Evolutionary conservation across 768 basidiomycete species (phyloP).

Genomic region (Lentinula sp.): DNA sequence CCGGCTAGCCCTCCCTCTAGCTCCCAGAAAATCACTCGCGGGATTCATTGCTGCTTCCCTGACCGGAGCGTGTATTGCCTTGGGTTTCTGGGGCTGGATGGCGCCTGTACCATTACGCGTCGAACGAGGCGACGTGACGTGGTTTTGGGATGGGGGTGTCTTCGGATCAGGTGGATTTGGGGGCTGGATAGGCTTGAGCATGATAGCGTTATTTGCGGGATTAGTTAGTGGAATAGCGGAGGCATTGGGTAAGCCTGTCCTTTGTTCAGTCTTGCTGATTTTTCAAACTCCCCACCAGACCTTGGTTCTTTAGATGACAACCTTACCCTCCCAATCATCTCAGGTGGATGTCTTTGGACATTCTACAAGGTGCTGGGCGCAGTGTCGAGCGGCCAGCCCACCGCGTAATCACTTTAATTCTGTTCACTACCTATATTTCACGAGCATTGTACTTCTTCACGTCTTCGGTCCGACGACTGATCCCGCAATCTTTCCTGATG

Average conservation of each 20-base stretch:
- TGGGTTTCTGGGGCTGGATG: constrained; percentile 68
- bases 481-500: no score
- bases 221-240: constrained; percentile 83
- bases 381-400: constrained; percentile 12
- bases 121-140: constrained; percentile 29
- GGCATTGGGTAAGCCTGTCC: constrained; percentile 63
- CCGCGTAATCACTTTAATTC: neutral
- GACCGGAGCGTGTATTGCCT: constrained; percentile 62
- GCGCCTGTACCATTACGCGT: constrained; percentile 35
- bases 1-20: constrained; percentile 47
- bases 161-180: constrained; percentile 16
- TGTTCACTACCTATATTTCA: neutral
- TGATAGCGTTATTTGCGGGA: constrained; percentile 61
- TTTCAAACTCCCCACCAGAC: constrained; percentile 37
- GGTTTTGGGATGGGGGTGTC: constrained; percentile 53
- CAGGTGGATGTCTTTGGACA: constrained; percentile 55
- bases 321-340: constrained; percentile 81
- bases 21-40: constrained; percentile 78
- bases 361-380: constrained; percentile 36
- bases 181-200: constrained; percentile 45
- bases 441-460: no score
- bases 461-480: no score
- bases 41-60: constrained; percentile 76
- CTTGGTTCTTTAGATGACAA: constrained; percentile 86
- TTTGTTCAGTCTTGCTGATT: neutral